Evolutionary conservation across 352 stramenopile species (phyloP).

Genomic region (Pythium apleroticum): DNA sequence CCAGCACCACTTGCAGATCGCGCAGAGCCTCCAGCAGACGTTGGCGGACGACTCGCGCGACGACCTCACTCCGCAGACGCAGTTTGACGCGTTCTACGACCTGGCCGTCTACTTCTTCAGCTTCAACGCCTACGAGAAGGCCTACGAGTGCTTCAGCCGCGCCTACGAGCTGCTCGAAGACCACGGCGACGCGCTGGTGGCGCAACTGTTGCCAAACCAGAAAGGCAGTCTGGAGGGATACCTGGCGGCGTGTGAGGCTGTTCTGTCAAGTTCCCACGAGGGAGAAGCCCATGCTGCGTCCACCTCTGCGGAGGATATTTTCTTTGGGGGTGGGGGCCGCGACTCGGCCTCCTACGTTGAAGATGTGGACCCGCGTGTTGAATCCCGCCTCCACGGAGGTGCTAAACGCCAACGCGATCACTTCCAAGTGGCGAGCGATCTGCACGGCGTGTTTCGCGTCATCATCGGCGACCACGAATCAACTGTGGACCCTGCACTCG

Average conservation of each 20-base stretch:
- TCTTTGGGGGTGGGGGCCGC: background rate
- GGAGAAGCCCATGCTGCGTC: conserved; percentile 19
- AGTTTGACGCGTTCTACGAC: conserved; percentile 68
- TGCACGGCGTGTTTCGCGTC: conserved; percentile 51
- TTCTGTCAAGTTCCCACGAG: conserved; percentile 38
- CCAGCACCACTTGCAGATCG: conserved; percentile 55
- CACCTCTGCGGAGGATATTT: background rate
- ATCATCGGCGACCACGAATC: conserved; percentile 38
- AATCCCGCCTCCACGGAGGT: conserved; percentile 10
- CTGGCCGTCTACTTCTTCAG: conserved; percentile 76
- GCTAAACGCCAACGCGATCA: conserved; percentile 42
- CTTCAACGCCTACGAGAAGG: conserved; percentile 73
- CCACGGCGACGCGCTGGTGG: conserved; percentile 3
- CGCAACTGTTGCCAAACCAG: conserved; percentile 4
- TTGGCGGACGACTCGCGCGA: conserved; percentile 43
- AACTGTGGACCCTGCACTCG: conserved; percentile 3
- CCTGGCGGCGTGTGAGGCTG: conserved; percentile 62
- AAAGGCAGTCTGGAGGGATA: conserved; percentile 62
- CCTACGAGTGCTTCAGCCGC: conserved; percentile 72
- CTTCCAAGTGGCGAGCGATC: conserved; percentile 47
- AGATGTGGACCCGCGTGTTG: background rate
- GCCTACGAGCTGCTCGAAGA: conserved; percentile 53
- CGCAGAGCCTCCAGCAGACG: conserved; percentile 55
- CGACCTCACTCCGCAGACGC: conserved; percentile 37
- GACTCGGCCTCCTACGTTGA: background rate